Conservation (phyloP, 1,139 yeast species). For the Zygosaccharomyces pseudobailii region DNA sequence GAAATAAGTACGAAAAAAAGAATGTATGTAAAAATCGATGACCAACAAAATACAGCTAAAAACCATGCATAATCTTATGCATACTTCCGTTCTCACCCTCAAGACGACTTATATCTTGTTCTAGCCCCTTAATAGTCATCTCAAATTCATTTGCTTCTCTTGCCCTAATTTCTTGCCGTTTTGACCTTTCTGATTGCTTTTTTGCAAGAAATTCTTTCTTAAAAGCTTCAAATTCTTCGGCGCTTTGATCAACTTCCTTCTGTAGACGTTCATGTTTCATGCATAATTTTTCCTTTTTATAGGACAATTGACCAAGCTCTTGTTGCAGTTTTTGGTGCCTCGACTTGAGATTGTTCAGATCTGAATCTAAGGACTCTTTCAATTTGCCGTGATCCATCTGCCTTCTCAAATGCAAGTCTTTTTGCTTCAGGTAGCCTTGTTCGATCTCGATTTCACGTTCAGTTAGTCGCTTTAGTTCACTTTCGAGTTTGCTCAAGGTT, state of each 20-base stretch:
- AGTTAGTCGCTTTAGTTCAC: conserved; percentile 33
- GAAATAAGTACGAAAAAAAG: too few relatives aligned
- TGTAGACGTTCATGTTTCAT: conserved; percentile 33
- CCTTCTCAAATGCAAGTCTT: conserved; percentile 36
- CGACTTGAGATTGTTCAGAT: conserved; percentile 19
- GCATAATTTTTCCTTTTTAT: conserved; percentile 37
- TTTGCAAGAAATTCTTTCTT: conserved; percentile 24
- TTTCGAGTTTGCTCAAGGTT: conserved; percentile 38
- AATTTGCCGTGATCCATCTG: conserved; percentile 36
- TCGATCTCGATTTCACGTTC: conserved; percentile 37
- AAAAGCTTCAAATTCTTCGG: conserved; percentile 30
- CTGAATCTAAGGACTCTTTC: conserved; percentile 32
- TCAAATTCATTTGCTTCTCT: conserved; percentile 29
- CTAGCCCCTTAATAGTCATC: conserved; percentile 30
- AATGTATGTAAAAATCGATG: background rate
- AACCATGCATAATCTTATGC: conserved; percentile 13
- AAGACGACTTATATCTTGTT: conserved; percentile 33
- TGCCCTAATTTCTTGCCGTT: conserved; percentile 26
- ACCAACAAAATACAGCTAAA: background rate
- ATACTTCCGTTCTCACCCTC: conserved; percentile 29
- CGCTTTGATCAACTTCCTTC: conserved; percentile 34
- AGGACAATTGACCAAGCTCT: conserved; percentile 35
- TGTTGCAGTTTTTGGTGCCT: conserved; percentile 24
- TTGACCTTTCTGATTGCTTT: conserved; percentile 31
- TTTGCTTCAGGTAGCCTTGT: conserved; percentile 39